These are phyloP conservation scores for Houttuynia cordata DNA, from an alignment of 164 flowering plant species.

Conservation along the genomic window DNA sequence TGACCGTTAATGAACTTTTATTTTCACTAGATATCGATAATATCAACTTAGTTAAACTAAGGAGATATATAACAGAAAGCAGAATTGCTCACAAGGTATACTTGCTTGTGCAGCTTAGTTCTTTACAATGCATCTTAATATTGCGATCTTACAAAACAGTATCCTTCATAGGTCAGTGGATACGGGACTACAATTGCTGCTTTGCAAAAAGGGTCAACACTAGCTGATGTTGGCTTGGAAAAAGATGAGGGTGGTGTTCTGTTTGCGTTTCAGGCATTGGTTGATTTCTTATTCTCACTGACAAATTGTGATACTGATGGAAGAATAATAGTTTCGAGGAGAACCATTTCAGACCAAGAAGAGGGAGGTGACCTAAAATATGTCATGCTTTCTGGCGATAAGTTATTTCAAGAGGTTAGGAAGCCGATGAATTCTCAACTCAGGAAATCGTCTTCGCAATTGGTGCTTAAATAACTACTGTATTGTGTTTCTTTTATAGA, in stretches of 20 bases:
- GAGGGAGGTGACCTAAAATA: slow-evolving; percentile 63
- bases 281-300: slow-evolving; percentile 49
- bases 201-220: slow-evolving; percentile 16
- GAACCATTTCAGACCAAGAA: slow-evolving; percentile 17
- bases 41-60: slow-evolving; percentile 79
- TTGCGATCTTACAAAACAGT: slow-evolving; percentile 1
- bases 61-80: slow-evolving; percentile 70
- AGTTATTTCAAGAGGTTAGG: slow-evolving; percentile 80
- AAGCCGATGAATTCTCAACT: not conserved
- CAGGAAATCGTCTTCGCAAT: too few relatives aligned
- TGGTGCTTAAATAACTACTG: not conserved
- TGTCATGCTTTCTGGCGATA: slow-evolving; percentile 94
- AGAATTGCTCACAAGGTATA: slow-evolving; percentile 80
- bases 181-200: slow-evolving; percentile 52
- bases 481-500: slow-evolving; percentile 24
- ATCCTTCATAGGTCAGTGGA: slow-evolving; percentile 55
- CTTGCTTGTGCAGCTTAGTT: slow-evolving; percentile 1
- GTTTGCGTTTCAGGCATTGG: slow-evolving; percentile 66
- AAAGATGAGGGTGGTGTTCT: slow-evolving; percentile 41
- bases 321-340: slow-evolving; percentile 65
- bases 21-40: slow-evolving; percentile 83
- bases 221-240: slow-evolving; percentile 15
- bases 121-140: not conserved
- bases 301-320: slow-evolving; percentile 83
- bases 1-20: slow-evolving; percentile 83